Conservation (phyloP, 805 yeast species). For the Dipodascopsis tothii region DNA sequence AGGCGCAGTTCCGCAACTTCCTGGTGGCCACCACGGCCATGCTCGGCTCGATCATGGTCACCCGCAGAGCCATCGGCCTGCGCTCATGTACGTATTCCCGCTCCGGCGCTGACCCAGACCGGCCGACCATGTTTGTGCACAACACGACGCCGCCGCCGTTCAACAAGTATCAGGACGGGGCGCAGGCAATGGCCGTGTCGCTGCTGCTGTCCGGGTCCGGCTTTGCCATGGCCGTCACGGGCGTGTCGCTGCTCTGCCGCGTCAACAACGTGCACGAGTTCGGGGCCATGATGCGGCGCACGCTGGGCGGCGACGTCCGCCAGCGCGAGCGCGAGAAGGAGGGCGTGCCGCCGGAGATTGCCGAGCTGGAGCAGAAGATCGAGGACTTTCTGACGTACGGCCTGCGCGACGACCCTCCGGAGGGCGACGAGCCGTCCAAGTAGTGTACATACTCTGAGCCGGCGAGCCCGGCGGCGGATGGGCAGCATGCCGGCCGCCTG, state of each 20-base stretch:
- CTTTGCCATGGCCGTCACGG: conserved; percentile 61
- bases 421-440: neutral
- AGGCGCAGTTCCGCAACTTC: conserved; percentile 12
- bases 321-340: conserved; percentile 11
- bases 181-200: conserved; percentile 69
- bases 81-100: conserved; percentile 13
- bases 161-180: conserved; percentile 66
- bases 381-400: conserved; percentile 10
- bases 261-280: conserved; percentile 61
- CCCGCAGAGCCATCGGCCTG: conserved; percentile 9
- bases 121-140: conserved; percentile 68
- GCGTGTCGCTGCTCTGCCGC: conserved; percentile 69
- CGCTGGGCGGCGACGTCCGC: conserved; percentile 51
- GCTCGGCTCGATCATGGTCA: conserved; percentile 11
- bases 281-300: conserved; percentile 52
- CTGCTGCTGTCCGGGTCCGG: conserved; percentile 61
- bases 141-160: conserved; percentile 71
- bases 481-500: too few species aligned
- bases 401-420: neutral
- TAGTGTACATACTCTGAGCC: neutral
- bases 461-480: neutral
- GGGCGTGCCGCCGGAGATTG: conserved; percentile 11
- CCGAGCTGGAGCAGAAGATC: conserved; percentile 11
- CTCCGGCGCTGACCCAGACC: conserved; percentile 29
- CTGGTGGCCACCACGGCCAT: conserved; percentile 16